Evolutionary conservation across 2,329 filamentous ascomycete species (phyloP).

Genomic region (Stromatinia cepivora): DNA sequence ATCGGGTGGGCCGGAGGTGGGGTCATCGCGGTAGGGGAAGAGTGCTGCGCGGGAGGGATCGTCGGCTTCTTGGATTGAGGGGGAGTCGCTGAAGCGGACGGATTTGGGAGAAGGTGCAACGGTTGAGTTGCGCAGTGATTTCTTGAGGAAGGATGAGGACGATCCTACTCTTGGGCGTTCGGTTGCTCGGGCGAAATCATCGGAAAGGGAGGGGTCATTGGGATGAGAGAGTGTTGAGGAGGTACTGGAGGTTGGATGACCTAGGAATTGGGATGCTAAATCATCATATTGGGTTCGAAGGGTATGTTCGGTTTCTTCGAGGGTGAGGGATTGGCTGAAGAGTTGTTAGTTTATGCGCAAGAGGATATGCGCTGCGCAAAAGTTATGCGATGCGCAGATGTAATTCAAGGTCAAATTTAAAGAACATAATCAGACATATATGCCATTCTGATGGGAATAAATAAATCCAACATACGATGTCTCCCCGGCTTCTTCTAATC

Average conservation of each 20-base stretch:
- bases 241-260: constrained; percentile 53
- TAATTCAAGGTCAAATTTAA: background rate
- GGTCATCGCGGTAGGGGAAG: constrained; percentile 73
- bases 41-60: constrained; percentile 55
- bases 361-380: background rate
- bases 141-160: constrained; percentile 47
- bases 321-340: constrained; percentile 45
- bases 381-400: constrained; percentile 5
- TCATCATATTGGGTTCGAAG: constrained; percentile 75
- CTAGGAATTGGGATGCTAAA: constrained; percentile 77
- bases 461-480: constrained; percentile 52
- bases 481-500: constrained; percentile 64
- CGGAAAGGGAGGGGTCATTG: constrained; percentile 62
- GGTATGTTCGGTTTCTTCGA: constrained; percentile 64
- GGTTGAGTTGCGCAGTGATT: constrained; percentile 39
- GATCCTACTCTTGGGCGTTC: constrained; percentile 41
- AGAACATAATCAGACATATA: background rate
- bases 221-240: constrained; percentile 57
- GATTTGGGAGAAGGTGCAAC: constrained; percentile 57
- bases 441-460: background rate
- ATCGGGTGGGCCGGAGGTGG: constrained; percentile 42
- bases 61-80: constrained; percentile 46
- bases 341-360: constrained; percentile 17
- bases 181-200: constrained; percentile 65
- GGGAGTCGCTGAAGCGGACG: constrained; percentile 81